Base-by-base conservation (phyloP, 2,329 filamentous ascomycete genomes). In the Xylariales sp. region DNA sequence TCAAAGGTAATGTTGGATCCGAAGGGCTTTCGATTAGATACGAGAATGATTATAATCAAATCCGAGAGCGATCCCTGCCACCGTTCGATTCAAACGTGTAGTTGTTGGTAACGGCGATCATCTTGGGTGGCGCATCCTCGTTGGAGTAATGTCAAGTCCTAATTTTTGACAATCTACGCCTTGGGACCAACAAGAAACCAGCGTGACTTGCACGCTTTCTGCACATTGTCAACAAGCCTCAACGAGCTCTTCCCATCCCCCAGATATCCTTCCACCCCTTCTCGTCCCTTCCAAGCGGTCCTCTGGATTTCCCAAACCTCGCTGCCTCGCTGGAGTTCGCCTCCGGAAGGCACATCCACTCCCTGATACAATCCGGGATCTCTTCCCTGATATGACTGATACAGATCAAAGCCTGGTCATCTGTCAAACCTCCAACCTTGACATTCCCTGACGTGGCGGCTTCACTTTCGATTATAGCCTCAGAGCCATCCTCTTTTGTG, bases 371-470 rank as follows among this genome's bases (percentile, higher is more conserved):
- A 37, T 84, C 82, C 0, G 93, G 93, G 8, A 97, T 86, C 62
- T 98, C 93, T 54, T 95, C 89, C 47, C 82, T 82, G 46, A 91
- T 74, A 65, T 98, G 93, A 46, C 88, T 93, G 45, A 97, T 91
- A 49, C 90, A 88, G n/a, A 97, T 76, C 40, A 98, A 66, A 1
- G 89, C 89, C 64, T 97, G 91, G 16, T 78, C 62, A 1, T 80
- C 69, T 2, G 73, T 72, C 42, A 96, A 63, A 0, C 88, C 88
- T 1, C 55, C 57, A 4, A 91, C 64, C 16, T 63, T 69, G 1
- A 79, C 69, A 2, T 59, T 56, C 0, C 68, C 74, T 0, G 62
- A 51, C 42, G 63, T 66, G 6, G 66, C 60, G 1, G 62, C 59
- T 2, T 73, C 63, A 44, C 72, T 79, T 10, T 75, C 66, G 0